Conservation (phyloP, 768 basidiomycete genomes). For the Tulasnella sp. region DNA sequence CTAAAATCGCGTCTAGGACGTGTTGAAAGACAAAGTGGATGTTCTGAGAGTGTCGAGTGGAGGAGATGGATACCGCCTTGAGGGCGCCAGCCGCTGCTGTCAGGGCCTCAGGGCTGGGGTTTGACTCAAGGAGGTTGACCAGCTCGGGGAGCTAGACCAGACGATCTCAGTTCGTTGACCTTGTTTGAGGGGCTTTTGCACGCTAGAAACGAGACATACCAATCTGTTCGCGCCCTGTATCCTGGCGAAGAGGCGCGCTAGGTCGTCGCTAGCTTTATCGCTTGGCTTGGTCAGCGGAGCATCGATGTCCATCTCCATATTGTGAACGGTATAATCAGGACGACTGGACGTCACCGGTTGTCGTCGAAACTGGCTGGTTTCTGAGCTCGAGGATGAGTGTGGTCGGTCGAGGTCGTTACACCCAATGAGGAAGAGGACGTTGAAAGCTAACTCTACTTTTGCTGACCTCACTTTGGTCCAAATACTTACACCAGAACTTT, state of each 20-base stretch:
- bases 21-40: slow-evolving; percentile 7
- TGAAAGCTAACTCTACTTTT: slow-evolving; percentile 1
- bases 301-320: background rate
- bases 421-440: background rate
- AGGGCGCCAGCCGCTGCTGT: background rate
- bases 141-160: slow-evolving; percentile 2
- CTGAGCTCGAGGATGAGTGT: background rate
- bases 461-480: slow-evolving; percentile 6
- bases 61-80: background rate
- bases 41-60: background rate
- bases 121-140: background rate
- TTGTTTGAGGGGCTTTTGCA: background rate
- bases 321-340: background rate
- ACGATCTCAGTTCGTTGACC: background rate
- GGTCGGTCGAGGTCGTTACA: background rate
- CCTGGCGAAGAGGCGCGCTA: background rate
- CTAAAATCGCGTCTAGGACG: slow-evolving; percentile 21
- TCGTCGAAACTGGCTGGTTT: background rate
- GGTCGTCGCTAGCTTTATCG: background rate
- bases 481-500: background rate
- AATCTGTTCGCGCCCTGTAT: background rate
- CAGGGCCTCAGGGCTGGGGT: background rate
- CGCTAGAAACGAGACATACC: background rate
- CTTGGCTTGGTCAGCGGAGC: background rate
- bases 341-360: background rate